Evolutionary conservation across 2,329 filamentous ascomycete species (phyloP).

Genomic region (Microsporum audouinii): DNA sequence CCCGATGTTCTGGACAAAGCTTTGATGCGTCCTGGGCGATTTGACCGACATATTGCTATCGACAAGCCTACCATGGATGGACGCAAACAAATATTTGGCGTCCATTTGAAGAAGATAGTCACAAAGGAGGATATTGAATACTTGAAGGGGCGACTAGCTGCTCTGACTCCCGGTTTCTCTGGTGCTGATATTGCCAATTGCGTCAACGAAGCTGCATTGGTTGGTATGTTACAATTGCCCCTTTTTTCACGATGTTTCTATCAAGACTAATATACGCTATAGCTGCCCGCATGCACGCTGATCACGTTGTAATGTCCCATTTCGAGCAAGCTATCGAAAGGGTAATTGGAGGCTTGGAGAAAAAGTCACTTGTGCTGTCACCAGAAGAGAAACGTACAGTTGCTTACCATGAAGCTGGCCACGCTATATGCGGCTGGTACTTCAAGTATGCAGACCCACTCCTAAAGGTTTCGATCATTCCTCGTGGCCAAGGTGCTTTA

Average conservation of each 20-base stretch:
- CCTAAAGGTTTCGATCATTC: conserved; percentile 97
- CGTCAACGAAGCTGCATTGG: conserved; percentile 91
- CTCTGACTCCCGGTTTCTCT: conserved; percentile 89
- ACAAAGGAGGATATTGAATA: conserved; percentile 83
- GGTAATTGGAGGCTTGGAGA: conserved; percentile 90
- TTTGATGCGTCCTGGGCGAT: conserved; percentile 89
- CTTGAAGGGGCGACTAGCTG: conserved; percentile 75
- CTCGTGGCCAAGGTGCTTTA: conserved; percentile 81
- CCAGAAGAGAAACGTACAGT: conserved; percentile 92
- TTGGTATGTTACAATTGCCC: conserved; percentile 52
- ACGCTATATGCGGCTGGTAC: conserved; percentile 98
- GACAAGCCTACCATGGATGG: conserved; percentile 95
- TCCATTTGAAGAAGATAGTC: conserved; percentile 89
- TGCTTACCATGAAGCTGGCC: conserved; percentile 94
- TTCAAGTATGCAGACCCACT: conserved; percentile 93
- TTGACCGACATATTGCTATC: conserved; percentile 92
- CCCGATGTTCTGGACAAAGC: conserved; percentile 91
- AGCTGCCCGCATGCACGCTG: conserved; percentile 76
- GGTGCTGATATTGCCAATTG: conserved; percentile 98
- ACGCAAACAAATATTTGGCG: conserved; percentile 87
- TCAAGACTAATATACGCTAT: conserved; percentile 10
- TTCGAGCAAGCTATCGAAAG: conserved; percentile 98
- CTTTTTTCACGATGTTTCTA: background rate
- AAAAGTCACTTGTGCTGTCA: conserved; percentile 87
- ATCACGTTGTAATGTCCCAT: conserved; percentile 73